phyloP scores from a whole-genome alignment of 352 stramenopile species.

The Pseudoperonospora humuli region DNA sequence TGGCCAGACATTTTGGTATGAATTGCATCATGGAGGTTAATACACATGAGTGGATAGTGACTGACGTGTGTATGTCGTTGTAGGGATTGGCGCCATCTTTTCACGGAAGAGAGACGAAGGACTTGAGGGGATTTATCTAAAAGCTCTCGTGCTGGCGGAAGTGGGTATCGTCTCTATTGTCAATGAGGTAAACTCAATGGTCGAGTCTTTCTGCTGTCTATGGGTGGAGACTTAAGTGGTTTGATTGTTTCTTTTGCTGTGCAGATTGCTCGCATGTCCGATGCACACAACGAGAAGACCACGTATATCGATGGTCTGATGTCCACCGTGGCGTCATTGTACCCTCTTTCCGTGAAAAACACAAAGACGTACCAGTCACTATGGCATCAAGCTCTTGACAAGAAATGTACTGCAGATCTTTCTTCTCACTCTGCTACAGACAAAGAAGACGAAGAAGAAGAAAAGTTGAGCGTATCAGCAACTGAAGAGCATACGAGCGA shows the following conservation, averaged over 20 bases:
- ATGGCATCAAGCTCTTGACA: conserved; percentile 37
- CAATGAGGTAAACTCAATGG: conserved; percentile 35
- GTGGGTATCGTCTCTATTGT: conserved; percentile 37
- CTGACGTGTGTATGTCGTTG: background rate
- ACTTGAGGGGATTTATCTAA: conserved; percentile 37
- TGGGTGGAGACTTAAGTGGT: background rate
- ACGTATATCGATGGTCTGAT: conserved; percentile 53
- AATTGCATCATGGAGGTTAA: background rate
- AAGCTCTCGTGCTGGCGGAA: conserved; percentile 42
- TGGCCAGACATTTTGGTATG: conserved; percentile 26
- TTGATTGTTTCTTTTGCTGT: background rate
- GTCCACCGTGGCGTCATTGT: conserved; percentile 36
- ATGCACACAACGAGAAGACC: conserved; percentile 25
- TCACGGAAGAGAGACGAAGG: conserved; percentile 39
- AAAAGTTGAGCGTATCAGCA: background rate
- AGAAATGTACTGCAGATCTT: background rate
- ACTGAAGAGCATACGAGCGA: background rate
- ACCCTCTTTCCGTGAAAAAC: conserved; percentile 41
- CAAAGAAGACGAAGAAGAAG: background rate
- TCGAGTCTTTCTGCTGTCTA: background rate
- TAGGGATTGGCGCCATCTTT: conserved; percentile 45
- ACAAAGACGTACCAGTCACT: conserved; percentile 35
- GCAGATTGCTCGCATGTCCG: conserved; percentile 31
- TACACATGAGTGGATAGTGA: background rate
- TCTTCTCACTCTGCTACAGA: background rate